Base-by-base conservation (phyloP, 106 monocot species). In the Dendrobium nobile region DNA sequence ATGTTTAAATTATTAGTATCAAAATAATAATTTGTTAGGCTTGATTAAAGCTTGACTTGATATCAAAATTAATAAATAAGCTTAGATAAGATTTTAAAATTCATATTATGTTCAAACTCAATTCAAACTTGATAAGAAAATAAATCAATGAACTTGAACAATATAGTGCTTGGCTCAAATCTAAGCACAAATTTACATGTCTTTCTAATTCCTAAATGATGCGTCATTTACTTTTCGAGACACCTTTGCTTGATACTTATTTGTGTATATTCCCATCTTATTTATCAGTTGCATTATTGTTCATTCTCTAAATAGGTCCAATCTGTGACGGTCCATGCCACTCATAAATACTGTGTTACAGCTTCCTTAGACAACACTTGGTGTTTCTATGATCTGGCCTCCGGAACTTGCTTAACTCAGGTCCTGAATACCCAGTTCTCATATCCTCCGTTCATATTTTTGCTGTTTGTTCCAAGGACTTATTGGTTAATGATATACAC, bases 271-370 rank as follows among this genome's bases (percentile, higher is more conserved):
- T 70, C 24, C 37, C 43, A 74, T 74, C 6, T 20, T 15, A 37
- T 70, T 41, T 70, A 28, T 31, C 11, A 28, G 68, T 70, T 70
- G 33, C 15, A 10, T 70, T 70, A 61, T 40, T 55, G 59, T 4
- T 77, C 64, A 37, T 19, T 45, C 10, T 79, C 70, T 10, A 55
- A 73, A 26, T 83, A 98, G 94, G 98, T 95, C 4, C 95, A 98
- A 91, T 95, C 98, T 77, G 92, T 98, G 19, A 95, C 94, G 19
- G 72, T 95, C 61, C 98, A 98, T 87, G 98, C 98, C 4, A 98
- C 95, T 61, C 67, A 87, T 55, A 95, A 98, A 33, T 98, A 95
- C 82, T 87, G 92, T 68, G 98, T 98, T 31, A 87, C 89, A 67
- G 98, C 94, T 79, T 91, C 92, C 20, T 82, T 95, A 85, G 98